Evolutionary conservation across 306 rosid genomes (phyloP), one percentile per base, ranked within the genome.

Genomic region (Cucurbita argyrosperma): DNA sequence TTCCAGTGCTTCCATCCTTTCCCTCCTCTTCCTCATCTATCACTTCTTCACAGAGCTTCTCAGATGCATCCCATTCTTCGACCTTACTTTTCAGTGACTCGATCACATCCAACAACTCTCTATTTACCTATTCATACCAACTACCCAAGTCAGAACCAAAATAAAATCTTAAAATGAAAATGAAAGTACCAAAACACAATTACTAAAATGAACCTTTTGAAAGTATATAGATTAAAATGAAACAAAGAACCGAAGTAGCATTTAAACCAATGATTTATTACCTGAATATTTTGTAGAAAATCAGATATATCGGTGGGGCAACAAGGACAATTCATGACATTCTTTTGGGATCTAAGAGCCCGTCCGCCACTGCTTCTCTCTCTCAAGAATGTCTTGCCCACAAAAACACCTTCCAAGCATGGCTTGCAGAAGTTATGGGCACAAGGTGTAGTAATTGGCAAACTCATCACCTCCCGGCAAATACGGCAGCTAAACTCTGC

Each of bases 201-300:
- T 1, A 26, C 30, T 26, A 26, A 26, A 26, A 26, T 26, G 30
- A 26, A 26, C 30, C 30, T 26, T 26, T 26, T 26, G 30, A 26
- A 26, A 26, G 30, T 26, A 1, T 26, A 26, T 26, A 26, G 30
- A 26, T 26, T 26, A 26, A 26, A 26, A 26, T 26, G 30, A 26
- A 26, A 1, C 30, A 26, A 26, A 26, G 30, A 26, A 26, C 30
- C 30, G 1, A 26, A 26, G 30, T 26, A 26, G 30, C 30, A 26
- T 26, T 26, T 26, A 26, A 26, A 26, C 30, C 30, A 26, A 26
- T 21, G 30, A 26, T 19, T n/a, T 1, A 4, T 43, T 45, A 92
- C 98, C 96, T 92, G 92, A 14, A 82, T 87, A 63, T 84, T 88
- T 56, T 88, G 90, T 73, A 90, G 91, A 79, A 83, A 92, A 4